Percentiles rank a stretch among this genome's conserved stretches.
phyloP scores from a whole-genome alignment of 495 filamentous ascomycete genomes.

The Aspergillus kassunensis region DNA sequence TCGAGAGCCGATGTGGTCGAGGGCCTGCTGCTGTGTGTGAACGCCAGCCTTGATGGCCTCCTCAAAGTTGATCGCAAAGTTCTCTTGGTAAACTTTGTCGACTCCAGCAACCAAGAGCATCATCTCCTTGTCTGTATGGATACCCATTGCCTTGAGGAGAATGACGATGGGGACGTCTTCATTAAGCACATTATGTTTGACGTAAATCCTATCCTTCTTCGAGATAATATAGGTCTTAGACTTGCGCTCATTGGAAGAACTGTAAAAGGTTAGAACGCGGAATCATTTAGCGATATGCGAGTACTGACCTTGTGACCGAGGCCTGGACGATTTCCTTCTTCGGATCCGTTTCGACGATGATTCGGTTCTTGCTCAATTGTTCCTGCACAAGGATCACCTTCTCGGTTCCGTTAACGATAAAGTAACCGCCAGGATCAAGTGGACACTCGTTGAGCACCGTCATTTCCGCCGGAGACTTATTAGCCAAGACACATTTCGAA shows the following conservation, averaged over 20 bases:
- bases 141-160: slow-evolving; percentile 87
- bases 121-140: slow-evolving; percentile 92
- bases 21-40: slow-evolving; percentile 87
- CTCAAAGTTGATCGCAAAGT: slow-evolving; percentile 91
- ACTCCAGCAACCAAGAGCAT: slow-evolving; percentile 79
- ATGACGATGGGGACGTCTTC: slow-evolving; percentile 92
- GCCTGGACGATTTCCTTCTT: slow-evolving; percentile 92
- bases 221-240: slow-evolving; percentile 92
- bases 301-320: slow-evolving; percentile 79
- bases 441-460: slow-evolving; percentile 86
- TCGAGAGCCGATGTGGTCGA: slow-evolving; percentile 81
- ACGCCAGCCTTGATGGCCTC: slow-evolving; percentile 77
- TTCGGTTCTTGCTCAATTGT: slow-evolving; percentile 96
- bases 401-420: slow-evolving; percentile 94
- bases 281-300: neutral
- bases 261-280: slow-evolving; percentile 26
- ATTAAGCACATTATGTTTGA: slow-evolving; percentile 88
- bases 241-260: slow-evolving; percentile 94
- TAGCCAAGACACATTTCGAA: slow-evolving; percentile 79
- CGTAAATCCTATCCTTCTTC: slow-evolving; percentile 84
- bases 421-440: slow-evolving; percentile 94
- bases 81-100: slow-evolving; percentile 84
- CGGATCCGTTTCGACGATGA: slow-evolving; percentile 88
- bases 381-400: slow-evolving; percentile 99
- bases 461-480: slow-evolving; percentile 80